phyloP scores from a whole-genome alignment of 192 early-diverging fungal genomes.

The Linnemannia exigua region DNA sequence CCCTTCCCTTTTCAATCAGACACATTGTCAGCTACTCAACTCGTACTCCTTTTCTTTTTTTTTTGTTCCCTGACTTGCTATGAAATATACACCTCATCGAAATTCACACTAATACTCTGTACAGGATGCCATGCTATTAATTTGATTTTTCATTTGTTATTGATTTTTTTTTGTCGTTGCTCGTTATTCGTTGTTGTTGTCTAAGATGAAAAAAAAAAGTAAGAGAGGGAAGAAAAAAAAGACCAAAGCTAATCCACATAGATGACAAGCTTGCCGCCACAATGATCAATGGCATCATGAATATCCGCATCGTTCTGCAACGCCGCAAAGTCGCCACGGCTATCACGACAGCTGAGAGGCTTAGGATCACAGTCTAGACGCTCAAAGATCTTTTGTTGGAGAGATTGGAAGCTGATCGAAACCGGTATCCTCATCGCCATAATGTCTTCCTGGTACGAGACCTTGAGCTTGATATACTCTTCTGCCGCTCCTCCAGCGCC shows the following conservation, averaged over 20 bases:
- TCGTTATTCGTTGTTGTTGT: too few species aligned
- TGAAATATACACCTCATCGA: too few species aligned
- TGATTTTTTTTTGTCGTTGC: not conserved
- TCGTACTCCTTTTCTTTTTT: too few species aligned
- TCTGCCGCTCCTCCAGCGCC: slow-evolving; percentile 7
- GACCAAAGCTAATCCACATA: slow-evolving; percentile 46
- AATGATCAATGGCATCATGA: slow-evolving; percentile 58
- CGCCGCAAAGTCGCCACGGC: slow-evolving; percentile 43
- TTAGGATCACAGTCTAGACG: slow-evolving; percentile 56
- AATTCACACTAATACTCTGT: too few species aligned
- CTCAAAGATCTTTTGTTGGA: slow-evolving; percentile 73
- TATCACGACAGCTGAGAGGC: slow-evolving; percentile 42
- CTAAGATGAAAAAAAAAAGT: not conserved
- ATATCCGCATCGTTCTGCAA: slow-evolving; percentile 58
- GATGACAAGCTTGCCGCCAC: slow-evolving; percentile 63
- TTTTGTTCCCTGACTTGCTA: too few species aligned
- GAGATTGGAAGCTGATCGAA: slow-evolving; percentile 64
- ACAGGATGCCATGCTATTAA: too few species aligned
- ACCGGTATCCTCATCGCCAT: slow-evolving; percentile 79
- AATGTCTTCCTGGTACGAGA: slow-evolving; percentile 77
- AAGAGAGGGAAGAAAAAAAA: not conserved
- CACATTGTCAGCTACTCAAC: too few species aligned
- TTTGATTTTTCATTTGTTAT: not conserved
- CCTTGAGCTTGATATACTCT: slow-evolving; percentile 77
- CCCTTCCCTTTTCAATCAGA: too few species aligned